phyloP scores from a whole-genome alignment of 495 filamentous ascomycete species.

The Entonaema liquescens region DNA sequence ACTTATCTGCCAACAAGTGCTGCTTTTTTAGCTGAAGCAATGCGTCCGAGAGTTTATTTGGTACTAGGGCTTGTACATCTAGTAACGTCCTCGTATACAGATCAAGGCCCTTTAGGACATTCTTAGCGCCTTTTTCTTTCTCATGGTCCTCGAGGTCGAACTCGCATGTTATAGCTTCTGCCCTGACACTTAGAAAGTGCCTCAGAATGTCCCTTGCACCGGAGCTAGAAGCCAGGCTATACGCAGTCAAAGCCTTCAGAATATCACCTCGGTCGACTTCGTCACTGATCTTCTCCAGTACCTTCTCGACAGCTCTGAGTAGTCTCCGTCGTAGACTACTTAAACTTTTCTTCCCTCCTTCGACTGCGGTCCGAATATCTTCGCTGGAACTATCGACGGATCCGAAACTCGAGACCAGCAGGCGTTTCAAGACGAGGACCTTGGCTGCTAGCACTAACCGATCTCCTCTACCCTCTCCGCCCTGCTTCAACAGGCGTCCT shows the following conservation, averaged over 20 bases:
- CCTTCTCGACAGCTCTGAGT: constrained; percentile 70
- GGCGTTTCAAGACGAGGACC: constrained; percentile 77
- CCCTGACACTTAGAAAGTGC: constrained; percentile 81
- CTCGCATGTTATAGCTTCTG: constrained; percentile 69
- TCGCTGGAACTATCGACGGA: constrained; percentile 46
- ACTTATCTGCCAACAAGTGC: constrained; percentile 73
- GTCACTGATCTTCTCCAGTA: constrained; percentile 62
- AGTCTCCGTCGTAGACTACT: constrained; percentile 67
- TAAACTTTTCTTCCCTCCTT: constrained; percentile 69
- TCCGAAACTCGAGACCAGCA: constrained; percentile 70
- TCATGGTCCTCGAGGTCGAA: constrained; percentile 56
- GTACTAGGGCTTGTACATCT: constrained; percentile 77
- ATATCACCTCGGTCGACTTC: constrained; percentile 60
- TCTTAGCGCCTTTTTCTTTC: constrained; percentile 48
- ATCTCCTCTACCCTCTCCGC: constrained; percentile 51
- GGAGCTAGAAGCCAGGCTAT: constrained; percentile 82
- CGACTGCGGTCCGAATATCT: constrained; percentile 60
- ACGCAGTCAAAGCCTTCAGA: constrained; percentile 78
- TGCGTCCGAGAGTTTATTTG: constrained; percentile 73
- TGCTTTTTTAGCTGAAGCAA: constrained; percentile 73
- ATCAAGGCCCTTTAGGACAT: constrained; percentile 68
- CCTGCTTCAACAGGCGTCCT: constrained; percentile 59
- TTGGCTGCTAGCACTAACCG: constrained; percentile 77
- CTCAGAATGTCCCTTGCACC: constrained; percentile 80
- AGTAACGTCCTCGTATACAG: constrained; percentile 81